Evolutionary conservation across 2,329 filamentous ascomycete species (phyloP), one percentile per base, ranked within the genome.

Genomic region (Beauveria bassiana): DNA sequence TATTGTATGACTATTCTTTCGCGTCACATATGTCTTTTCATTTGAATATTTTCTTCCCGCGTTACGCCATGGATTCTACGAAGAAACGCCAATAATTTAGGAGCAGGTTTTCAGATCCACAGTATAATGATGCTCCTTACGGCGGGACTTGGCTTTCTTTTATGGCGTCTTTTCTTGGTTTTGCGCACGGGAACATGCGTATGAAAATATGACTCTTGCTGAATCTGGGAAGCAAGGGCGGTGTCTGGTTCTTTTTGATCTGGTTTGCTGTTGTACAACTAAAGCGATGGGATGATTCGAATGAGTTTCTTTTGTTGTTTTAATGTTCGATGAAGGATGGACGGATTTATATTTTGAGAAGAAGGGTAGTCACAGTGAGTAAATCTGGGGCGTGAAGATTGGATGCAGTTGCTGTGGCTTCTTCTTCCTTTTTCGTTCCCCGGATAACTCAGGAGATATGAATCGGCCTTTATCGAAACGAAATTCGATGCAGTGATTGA

Each of bases 391-490:
- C 7, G 24, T 43, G 43, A 47, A n/a, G 24, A 40, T 46, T 53
- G 55, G 55, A 47, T 54, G 42, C 42, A 28, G 34, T 42, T 50
- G 55, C 49, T 31, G 52, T 28, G 24, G 31, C 50, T 52, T 40
- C 31, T 40, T n/a, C 24, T 28, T 49, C 31, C 31, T 24, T 22
- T 34, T 40, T 53, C 34, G 3, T 8, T 16, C 24, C 63, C 65
- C 65, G 62, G 63, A 58, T 62, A 57, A 55, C 52, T 63, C 63
- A 63, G 58, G 40, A 59, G 66, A 65, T 67, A 65, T 66, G 56
- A 67, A 66, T 66, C 60, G 64, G 66, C 64, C 62, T 65, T 63
- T 31, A 61, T 65, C 61, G 58, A 62, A 31, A 55, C 18, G 6
- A 42, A 26, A 16, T 26, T 18, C 16, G 24, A 14, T 10, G 9